Evolutionary conservation across 129 eudicot species (phyloP), one percentile per base, ranked within the genome.

Genomic region (Centrapalus pauciflorus): DNA sequence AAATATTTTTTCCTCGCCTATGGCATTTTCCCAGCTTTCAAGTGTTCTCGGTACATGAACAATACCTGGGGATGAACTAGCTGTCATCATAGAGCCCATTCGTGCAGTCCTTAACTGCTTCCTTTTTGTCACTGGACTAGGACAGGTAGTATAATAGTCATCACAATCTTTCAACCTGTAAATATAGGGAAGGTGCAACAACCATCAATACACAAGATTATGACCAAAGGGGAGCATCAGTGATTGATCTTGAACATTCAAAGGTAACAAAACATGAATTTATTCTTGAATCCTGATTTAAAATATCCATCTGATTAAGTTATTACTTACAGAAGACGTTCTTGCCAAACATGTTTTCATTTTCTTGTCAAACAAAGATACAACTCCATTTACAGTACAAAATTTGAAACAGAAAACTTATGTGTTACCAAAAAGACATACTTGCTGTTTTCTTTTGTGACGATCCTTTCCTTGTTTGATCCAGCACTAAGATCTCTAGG

Each of bases 91-190:
- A 48, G 83, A 75, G 45, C 86, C 86, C 34, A 63, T 64, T 30
- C 84, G 76, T 45, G 77, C 74, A 16, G 87, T 72, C 66, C 93
- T 79, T 40, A 85, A 63, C 30, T 86, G 86, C 80, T 80, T 86
- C 26, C 86, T 84, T 70, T 86, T 86, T 5, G 80, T 62, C 48
- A 83, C 38, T 51, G 84, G 81, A 78, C 81, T 49, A 43, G 93
- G 74, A 25, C 56, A 62, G n/a, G 51, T 50, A 17, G 49, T 23
- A 41, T 82, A 50, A 65, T 41, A 69, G 23, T 82, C 97, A 72
- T 84, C 95, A 27, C 77, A 81, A 17, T 32, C 75, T 69, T 71
- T 84, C 68, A 76, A 68, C 92, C 95, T 86, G 74, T 23, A 66
- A 43, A 54, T 45, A 35, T 26, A 23, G 58, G n/a, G 60, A 46